Percentiles rank a stretch among this genome's conserved stretches.
Evolutionary conservation across 2,329 filamentous ascomycete genomes (phyloP).

Genomic region (Leptographium procerum): DNA sequence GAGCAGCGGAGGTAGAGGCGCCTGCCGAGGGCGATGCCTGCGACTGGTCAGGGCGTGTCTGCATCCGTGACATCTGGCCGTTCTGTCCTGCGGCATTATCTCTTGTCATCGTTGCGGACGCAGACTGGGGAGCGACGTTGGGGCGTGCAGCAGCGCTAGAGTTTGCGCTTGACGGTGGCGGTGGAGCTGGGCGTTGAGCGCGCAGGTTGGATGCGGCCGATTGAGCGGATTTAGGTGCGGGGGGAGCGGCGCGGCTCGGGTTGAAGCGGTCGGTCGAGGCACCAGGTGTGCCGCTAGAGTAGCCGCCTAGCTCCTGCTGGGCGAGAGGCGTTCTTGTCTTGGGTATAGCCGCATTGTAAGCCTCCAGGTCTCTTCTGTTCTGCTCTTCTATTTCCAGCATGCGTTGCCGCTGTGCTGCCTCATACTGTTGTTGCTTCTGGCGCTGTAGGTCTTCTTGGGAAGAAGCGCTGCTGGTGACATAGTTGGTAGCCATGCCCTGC

Average conservation of each 20-base stretch:
- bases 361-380: slow-evolving; percentile 65
- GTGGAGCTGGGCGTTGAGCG: slow-evolving; percentile 70
- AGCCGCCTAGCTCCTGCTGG: slow-evolving; percentile 76
- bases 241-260: slow-evolving; percentile 72
- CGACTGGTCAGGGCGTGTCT: slow-evolving; percentile 35
- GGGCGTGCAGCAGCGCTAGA: slow-evolving; percentile 27
- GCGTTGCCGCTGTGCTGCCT: slow-evolving; percentile 42
- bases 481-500: slow-evolving; percentile 44
- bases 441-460: slow-evolving; percentile 43
- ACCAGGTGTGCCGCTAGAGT: slow-evolving; percentile 34
- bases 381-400: slow-evolving; percentile 51
- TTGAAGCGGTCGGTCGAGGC: slow-evolving; percentile 61
- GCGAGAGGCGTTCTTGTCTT: slow-evolving; percentile 70
- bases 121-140: slow-evolving; percentile 36
- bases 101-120: slow-evolving; percentile 31
- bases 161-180: slow-evolving; percentile 38
- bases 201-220: slow-evolving; percentile 45
- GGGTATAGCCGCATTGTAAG: slow-evolving; percentile 81
- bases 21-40: slow-evolving; percentile 13
- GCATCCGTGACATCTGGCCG: slow-evolving; percentile 28
- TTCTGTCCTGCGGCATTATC: slow-evolving; percentile 24
- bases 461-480: slow-evolving; percentile 38
- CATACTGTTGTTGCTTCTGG: slow-evolving; percentile 49
- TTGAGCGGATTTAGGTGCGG: slow-evolving; percentile 52
- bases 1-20: slow-evolving; percentile 28